phyloP scores from a whole-genome alignment of 768 basidiomycete species.

The Tephrocybe sp. region DNA sequence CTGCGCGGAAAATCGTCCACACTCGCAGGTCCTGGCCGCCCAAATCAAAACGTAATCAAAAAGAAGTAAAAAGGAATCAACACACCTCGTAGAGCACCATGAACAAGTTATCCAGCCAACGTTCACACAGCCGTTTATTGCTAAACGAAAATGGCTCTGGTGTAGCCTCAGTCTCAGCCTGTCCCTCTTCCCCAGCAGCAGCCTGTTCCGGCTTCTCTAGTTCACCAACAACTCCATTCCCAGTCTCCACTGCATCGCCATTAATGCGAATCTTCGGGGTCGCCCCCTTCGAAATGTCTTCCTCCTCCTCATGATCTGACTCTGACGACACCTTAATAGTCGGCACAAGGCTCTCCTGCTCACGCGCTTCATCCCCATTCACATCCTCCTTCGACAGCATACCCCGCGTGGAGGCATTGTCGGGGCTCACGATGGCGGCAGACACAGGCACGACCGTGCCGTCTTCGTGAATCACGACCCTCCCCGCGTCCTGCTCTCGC shows the following conservation, averaged over 20 bases:
- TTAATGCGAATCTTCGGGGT: constrained; percentile 24
- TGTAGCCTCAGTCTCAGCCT: constrained; percentile 28
- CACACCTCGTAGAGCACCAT: constrained; percentile 93
- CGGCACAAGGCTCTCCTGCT: constrained; percentile 34
- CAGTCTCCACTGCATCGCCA: constrained; percentile 22
- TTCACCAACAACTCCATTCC: constrained; percentile 29
- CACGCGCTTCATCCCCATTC: constrained; percentile 11
- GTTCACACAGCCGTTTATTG: constrained; percentile 94
- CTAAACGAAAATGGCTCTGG: constrained; percentile 85
- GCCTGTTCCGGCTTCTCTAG: constrained; percentile 51
- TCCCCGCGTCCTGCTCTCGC: constrained; percentile 30
- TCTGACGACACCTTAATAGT: constrained; percentile 80
- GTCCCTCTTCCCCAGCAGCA: constrained; percentile 47
- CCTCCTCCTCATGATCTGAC: constrained; percentile 48
- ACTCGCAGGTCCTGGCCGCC: constrained; percentile 80
- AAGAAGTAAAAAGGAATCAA: constrained; percentile 27
- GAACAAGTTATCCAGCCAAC: constrained; percentile 97
- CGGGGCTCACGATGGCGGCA: constrained; percentile 25
- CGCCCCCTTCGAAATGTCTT: constrained; percentile 12
- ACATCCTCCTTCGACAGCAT: constrained; percentile 42
- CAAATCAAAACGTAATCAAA: constrained; percentile 5
- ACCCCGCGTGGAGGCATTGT: constrained; percentile 69
- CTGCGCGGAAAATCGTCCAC: constrained; percentile 98
- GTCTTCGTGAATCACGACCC: constrained; percentile 60
- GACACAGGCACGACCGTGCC: constrained; percentile 38